Evolutionary conservation across 345 rosid genomes (phyloP).

Genomic region (Theobroma cacao): DNA sequence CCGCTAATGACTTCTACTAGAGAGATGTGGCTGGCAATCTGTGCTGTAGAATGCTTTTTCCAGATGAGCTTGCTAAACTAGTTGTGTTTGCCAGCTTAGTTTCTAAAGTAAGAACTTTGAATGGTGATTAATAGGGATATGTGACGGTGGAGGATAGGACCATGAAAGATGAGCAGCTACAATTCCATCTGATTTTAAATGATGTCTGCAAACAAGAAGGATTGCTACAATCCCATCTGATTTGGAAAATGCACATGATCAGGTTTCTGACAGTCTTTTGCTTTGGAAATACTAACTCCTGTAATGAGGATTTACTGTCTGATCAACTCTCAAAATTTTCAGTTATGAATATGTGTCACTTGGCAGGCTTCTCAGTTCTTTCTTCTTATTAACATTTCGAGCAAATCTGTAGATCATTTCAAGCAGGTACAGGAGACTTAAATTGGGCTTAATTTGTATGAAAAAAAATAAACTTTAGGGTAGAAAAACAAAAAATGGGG

Average conservation of each 20-base stretch:
- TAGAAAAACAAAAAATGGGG: too few relatives aligned
- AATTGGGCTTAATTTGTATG: too few relatives aligned
- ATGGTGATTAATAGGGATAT: neutral
- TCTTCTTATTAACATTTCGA: neutral
- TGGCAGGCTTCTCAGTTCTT: neutral
- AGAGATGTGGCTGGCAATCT: neutral
- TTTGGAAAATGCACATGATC: too few relatives aligned
- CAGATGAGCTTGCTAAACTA: neutral
- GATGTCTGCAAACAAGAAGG: too few relatives aligned
- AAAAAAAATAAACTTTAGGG: too few relatives aligned
- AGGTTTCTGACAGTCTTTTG: neutral
- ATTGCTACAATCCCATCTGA: too few relatives aligned
- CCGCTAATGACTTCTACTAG: neutral
- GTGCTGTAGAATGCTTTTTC: neutral
- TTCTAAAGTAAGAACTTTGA: neutral
- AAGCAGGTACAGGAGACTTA: neutral
- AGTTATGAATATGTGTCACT: too few relatives aligned
- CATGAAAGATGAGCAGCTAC: too few relatives aligned
- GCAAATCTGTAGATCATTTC: neutral
- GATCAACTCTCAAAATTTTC: neutral
- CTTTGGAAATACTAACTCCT: neutral
- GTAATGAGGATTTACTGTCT: neutral
- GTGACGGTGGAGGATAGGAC: too few relatives aligned
- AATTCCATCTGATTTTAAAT: too few relatives aligned
- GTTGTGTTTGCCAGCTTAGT: neutral